phyloP scores from a whole-genome alignment of 75 land plant species.

The Pinus albicaulis region DNA sequence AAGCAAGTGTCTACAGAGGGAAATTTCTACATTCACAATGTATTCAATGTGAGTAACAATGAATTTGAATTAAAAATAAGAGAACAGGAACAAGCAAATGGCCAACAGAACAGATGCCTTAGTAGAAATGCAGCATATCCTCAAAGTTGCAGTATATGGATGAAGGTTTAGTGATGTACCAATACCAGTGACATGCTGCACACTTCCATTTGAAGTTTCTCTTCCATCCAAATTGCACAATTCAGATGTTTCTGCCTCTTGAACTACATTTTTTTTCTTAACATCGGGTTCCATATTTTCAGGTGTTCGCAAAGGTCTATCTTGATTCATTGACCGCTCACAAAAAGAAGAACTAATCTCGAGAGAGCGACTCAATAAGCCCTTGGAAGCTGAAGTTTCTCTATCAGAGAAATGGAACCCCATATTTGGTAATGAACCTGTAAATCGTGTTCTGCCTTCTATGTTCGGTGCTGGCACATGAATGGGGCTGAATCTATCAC shows the following conservation, averaged over 20 bases:
- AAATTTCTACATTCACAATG: constrained; percentile 42
- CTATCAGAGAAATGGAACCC: background rate
- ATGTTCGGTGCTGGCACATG: background rate
- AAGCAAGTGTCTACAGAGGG: constrained; percentile 42
- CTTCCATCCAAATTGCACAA: background rate
- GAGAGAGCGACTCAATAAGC: constrained; percentile 5
- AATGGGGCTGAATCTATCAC: background rate
- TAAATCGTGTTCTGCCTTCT: background rate
- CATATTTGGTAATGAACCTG: background rate
- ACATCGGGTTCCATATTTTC: background rate
- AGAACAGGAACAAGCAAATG: background rate
- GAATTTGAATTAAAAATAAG: background rate
- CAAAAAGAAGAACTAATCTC: constrained; percentile 9
- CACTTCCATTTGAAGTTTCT: constrained; percentile 3
- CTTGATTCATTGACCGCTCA: background rate
- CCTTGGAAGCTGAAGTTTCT: background rate
- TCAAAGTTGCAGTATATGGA: background rate
- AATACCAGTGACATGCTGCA: background rate
- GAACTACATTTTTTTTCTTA: background rate
- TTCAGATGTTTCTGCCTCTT: constrained; percentile 2
- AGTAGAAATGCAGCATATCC: background rate
- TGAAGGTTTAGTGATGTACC: background rate
- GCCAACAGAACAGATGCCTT: background rate
- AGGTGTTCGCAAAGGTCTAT: background rate
- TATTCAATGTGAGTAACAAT: background rate